Evolutionary conservation across 1,284 basidiomycete species (phyloP).

Genomic region (Tilletia horrida): DNA sequence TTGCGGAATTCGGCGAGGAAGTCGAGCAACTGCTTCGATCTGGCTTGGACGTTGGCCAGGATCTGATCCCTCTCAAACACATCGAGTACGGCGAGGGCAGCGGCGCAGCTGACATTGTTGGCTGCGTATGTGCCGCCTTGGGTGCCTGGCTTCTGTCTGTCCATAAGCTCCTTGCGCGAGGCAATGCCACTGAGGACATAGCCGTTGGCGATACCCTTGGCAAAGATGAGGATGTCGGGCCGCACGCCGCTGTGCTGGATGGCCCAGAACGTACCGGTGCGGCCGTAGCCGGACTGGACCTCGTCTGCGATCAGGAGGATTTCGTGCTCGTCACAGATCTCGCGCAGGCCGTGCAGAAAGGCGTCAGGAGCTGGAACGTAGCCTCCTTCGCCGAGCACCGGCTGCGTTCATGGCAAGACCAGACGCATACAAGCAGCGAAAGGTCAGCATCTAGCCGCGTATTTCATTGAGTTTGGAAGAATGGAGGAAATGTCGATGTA

Average conservation of each 20-base stretch:
- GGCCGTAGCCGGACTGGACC: constrained; percentile 77
- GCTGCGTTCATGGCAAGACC: constrained; percentile 58
- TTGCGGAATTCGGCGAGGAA: constrained; percentile 35
- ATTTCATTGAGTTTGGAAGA: no score
- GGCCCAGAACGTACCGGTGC: constrained; percentile 82
- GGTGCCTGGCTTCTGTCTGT: constrained; percentile 72
- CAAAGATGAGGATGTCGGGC: constrained; percentile 83
- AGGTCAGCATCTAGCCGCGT: no score
- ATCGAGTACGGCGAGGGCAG: constrained; percentile 41
- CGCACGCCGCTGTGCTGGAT: constrained; percentile 68
- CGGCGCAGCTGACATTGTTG: constrained; percentile 50
- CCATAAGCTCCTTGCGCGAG: constrained; percentile 75
- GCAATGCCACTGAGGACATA: constrained; percentile 87
- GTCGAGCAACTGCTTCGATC: constrained; percentile 36
- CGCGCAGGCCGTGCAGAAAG: constrained; percentile 75
- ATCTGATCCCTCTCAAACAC: constrained; percentile 45
- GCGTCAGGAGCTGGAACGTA: constrained; percentile 82
- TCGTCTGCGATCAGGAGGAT: constrained; percentile 61
- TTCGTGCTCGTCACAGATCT: constrained; percentile 79
- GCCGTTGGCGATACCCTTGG: constrained; percentile 91
- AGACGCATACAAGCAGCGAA: no score
- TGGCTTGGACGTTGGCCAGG: constrained; percentile 45
- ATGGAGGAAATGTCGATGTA: no score
- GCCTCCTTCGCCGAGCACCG: constrained; percentile 85
- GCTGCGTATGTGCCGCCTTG: constrained; percentile 63